Percentiles rank a stretch among this genome's conserved stretches.
Conservation (phyloP, 768 basidiomycete species). For the Chalciporus piperatus region DNA sequence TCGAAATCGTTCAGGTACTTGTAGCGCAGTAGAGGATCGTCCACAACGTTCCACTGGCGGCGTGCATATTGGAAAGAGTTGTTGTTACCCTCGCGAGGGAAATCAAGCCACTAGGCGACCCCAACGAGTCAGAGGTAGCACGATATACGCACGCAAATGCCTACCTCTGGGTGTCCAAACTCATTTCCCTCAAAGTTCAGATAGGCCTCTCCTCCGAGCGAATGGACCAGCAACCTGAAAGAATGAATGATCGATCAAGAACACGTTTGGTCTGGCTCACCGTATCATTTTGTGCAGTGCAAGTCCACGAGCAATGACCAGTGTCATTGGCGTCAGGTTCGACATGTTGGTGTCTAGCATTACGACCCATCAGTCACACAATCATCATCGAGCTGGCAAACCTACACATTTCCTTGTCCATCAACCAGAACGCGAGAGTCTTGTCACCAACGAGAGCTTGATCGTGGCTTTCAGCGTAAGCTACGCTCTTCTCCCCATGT, state of each 20-base stretch:
- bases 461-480: constrained; percentile 95
- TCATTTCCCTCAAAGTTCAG: constrained; percentile 98
- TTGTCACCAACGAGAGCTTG: constrained; percentile 99
- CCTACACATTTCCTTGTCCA: constrained; percentile 99
- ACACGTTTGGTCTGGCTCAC: constrained; percentile 38
- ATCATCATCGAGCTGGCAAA: constrained; percentile 6
- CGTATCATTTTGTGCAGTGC: constrained; percentile 98
- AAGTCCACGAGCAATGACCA: constrained; percentile 82
- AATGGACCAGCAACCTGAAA: constrained; percentile 78
- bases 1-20: constrained; percentile 94
- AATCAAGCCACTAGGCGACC: constrained; percentile 88
- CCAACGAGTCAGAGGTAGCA: background rate
- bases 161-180: constrained; percentile 95
- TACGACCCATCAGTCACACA: background rate
- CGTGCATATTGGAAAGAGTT: constrained; percentile 97
- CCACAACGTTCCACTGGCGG: constrained; percentile 94
- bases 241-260: background rate
- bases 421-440: constrained; percentile 97
- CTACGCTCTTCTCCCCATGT: constrained; percentile 86
- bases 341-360: constrained; percentile 89
- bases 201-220: constrained; percentile 95
- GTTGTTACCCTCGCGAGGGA: constrained; percentile 93
- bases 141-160: constrained; percentile 10
- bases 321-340: constrained; percentile 76
- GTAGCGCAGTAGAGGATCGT: constrained; percentile 86